Evolutionary conservation across 768 basidiomycete genomes (phyloP).

Genomic region (Neoboletus subvelutipes): DNA sequence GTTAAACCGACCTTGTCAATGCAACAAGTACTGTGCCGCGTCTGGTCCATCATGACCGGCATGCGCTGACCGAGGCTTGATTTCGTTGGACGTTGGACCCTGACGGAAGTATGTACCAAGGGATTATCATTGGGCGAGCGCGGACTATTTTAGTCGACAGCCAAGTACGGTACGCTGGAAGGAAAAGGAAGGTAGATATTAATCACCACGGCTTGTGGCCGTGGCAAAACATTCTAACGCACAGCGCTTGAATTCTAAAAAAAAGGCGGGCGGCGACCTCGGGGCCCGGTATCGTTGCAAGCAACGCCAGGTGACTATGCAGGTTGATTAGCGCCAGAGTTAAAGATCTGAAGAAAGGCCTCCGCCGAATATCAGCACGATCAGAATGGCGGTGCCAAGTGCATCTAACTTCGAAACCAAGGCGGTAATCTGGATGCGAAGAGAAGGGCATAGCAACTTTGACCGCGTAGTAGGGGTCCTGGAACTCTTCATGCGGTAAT

Average conservation of each 20-base stretch:
- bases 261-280: not conserved
- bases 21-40: not conserved
- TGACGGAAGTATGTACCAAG: not conserved
- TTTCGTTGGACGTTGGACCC: not conserved
- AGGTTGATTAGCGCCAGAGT: not conserved
- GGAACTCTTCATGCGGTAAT: not conserved
- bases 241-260: not conserved
- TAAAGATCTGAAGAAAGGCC: no score
- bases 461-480: not conserved
- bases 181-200: not conserved
- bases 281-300: not conserved
- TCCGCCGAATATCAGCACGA: not conserved
- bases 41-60: not conserved
- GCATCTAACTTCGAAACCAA: not conserved
- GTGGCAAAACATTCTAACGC: not conserved
- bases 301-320: not conserved
- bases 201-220: not conserved
- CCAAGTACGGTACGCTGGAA: not conserved
- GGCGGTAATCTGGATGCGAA: not conserved
- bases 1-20: not conserved
- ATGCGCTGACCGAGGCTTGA: not conserved
- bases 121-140: not conserved
- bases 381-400: constrained; percentile 1
- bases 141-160: not conserved
- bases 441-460: not conserved